Base-by-base conservation (phyloP, 441 rosid species). In the Eruca vesicaria region DNA sequence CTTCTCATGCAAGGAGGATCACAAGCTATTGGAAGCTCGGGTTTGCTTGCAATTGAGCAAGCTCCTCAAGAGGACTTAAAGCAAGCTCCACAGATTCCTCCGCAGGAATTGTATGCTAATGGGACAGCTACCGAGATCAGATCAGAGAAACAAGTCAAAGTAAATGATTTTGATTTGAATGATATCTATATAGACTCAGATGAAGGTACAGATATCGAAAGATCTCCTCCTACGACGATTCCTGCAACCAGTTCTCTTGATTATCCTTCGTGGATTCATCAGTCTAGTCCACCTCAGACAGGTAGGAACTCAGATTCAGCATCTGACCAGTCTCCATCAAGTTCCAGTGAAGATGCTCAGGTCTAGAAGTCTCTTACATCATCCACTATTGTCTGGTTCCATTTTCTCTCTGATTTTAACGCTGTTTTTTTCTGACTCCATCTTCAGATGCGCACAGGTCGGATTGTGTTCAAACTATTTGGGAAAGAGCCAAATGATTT, bases 271-370 rank as follows among this genome's bases (percentile, higher is more conserved):
- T 94, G 95, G 96, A 72, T 87, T 52, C 97, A 82, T 76, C 98
- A 90, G 84, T 88, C 98, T 41, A 96, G 98, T 81, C 99, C 99
- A 68, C 99, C 93, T 33, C 99, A 87, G 82, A 90, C 89, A 53
- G 89, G 97, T 78, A 81, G 97, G 66, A 89, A 92, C 80, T 96
- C 96, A 33, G 97, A 90, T 84, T 96, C 99, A 78, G 98, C 93
- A 68, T 96, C 97, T 72, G 96, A 91, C 6, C 98, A 83, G 76
- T 96, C 99, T 72, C 99, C 98, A 73, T 90, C 97, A 80, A 91
- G 97, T 82, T 89, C 94, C 32, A 88, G 80, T 73, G 97, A 90
- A 82, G 98, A 91, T 82, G 86, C 81, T 75, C 98, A 90, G 93
- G 97, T 96, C 79, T 67, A 16, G 57, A 8, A 23, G n/a, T 63